Evolutionary conservation across 2,329 filamentous ascomycete genomes (phyloP), one percentile per base, ranked within the genome.

Genomic region (Ophiostoma fasciatum): DNA sequence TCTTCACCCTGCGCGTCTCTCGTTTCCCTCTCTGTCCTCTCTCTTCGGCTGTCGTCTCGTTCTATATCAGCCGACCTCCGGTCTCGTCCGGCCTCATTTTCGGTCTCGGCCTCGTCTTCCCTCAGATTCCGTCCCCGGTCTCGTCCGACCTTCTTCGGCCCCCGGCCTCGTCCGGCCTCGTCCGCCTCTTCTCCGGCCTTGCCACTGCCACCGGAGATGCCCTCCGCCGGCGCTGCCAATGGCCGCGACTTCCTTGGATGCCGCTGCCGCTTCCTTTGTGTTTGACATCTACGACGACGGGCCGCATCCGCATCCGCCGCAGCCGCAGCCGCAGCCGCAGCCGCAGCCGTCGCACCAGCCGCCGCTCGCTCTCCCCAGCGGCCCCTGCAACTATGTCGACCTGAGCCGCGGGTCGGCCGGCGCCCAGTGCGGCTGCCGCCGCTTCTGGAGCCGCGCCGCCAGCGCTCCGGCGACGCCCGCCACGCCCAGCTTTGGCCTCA

Each of bases 341-440:
- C 33, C 19, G 12, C 31, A 28, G 8, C 28, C 26, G 5, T 25
- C 29, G 19, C 19, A 25, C 15, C 23, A 23, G 8, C 37, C 17
- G 9, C 20, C 29, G 14, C 29, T 14, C 10, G 14, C 10, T 4
- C 58, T 73, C 9, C 69, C 70, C 3, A 56, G 58, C 39, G 71
- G 71, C 35, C 58, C 58, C 32, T 75, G 71, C 57, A 72, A 74
- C 51, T 74, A 63, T 48, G 62, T 70, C 40, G 68, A 74, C 46
- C 48, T 71, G 38, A 62, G 56, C 4, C 60, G 62, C 40, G 63
- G 69, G 39, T 58, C 67, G 42, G 61, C 60, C 48, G 67, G 64
- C 39, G 58, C 63, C 22, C 62, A 61, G 41, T 75, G 71, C 43
- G 71, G 71, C 49, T 75, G 71, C 46, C 69, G 70, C 45, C 68